A percentile compares a stretch with the other conserved stretches of the same genome.
Evolutionary conservation across 768 basidiomycete species (phyloP).

Genomic region (Rhodotorula diobovata): DNA sequence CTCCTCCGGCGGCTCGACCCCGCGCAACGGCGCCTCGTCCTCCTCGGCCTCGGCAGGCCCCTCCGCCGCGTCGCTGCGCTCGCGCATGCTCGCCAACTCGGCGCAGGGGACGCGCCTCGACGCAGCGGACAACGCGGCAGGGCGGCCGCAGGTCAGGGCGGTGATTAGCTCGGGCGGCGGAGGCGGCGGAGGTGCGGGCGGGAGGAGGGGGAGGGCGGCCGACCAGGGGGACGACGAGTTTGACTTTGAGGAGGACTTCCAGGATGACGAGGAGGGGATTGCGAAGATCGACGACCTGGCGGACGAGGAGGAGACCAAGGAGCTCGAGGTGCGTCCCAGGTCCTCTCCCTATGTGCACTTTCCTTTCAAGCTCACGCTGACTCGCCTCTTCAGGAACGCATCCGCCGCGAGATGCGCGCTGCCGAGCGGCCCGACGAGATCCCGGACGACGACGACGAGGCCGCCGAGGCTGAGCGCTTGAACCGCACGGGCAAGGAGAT

Average conservation of each 20-base stretch:
- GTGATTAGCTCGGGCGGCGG: conserved; percentile 9
- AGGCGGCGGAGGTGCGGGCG: conserved; percentile 44
- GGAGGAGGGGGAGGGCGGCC: conserved; percentile 52
- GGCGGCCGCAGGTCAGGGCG: conserved; percentile 18
- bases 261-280: conserved; percentile 78
- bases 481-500: conserved; percentile 71
- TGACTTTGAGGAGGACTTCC: conserved; percentile 71
- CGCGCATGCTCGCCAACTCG: conserved; percentile 60
- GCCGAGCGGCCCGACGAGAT: conserved; percentile 30
- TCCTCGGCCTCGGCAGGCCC: neutral
- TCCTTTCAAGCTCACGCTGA: neutral
- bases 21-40: neutral
- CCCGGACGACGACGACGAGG: conserved; percentile 53
- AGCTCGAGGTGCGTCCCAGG: conserved; percentile 26
- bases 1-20: neutral
- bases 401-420: conserved; percentile 37
- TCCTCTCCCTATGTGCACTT: neutral
- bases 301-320: conserved; percentile 71
- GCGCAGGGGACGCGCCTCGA: conserved; percentile 41
- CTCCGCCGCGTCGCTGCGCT: conserved; percentile 51
- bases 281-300: conserved; percentile 63
- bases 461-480: conserved; percentile 52
- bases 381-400: conserved; percentile 24
- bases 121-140: conserved; percentile 3
- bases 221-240: conserved; percentile 81